Percentiles rank a stretch among this genome's conserved stretches.
phyloP scores from a whole-genome alignment of 2,329 filamentous ascomycete genomes.

The Fusarium paranaense region DNA sequence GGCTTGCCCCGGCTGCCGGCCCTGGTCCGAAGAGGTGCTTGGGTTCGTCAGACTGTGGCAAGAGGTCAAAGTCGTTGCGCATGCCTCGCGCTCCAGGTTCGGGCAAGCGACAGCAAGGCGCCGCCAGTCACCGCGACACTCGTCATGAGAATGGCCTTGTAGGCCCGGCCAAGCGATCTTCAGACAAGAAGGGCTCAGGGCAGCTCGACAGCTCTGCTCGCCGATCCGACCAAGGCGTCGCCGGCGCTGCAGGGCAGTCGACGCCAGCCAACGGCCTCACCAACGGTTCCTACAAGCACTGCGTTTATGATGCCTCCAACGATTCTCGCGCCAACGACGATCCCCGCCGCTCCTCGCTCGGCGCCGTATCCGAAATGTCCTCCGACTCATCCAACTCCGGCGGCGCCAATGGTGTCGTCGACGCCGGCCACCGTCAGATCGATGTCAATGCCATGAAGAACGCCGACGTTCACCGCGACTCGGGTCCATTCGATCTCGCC shows the following conservation, averaged over 20 bases:
- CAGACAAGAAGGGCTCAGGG: slow-evolving; percentile 59
- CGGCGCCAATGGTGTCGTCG: slow-evolving; percentile 51
- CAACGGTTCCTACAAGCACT: slow-evolving; percentile 52
- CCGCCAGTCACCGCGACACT: slow-evolving; percentile 74
- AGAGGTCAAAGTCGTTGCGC: slow-evolving; percentile 53
- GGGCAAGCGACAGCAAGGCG: slow-evolving; percentile 72
- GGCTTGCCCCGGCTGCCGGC: slow-evolving; percentile 51
- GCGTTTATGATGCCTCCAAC: slow-evolving; percentile 48
- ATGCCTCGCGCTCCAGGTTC: slow-evolving; percentile 72
- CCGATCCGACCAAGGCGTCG: slow-evolving; percentile 47
- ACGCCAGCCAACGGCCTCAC: slow-evolving; percentile 44
- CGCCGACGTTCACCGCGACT: slow-evolving; percentile 74
- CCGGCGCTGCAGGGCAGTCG: slow-evolving; percentile 48
- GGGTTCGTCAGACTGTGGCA: slow-evolving; percentile 53
- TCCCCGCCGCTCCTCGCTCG: slow-evolving; percentile 61
- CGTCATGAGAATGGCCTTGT: slow-evolving; percentile 91
- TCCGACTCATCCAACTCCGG: slow-evolving; percentile 64
- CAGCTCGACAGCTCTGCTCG: slow-evolving; percentile 56
- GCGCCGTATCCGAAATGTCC: slow-evolving; percentile 64
- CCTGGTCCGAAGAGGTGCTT: slow-evolving; percentile 50
- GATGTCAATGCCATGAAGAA: slow-evolving; percentile 78
- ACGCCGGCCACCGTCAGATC: slow-evolving; percentile 72
- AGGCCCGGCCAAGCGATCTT: slow-evolving; percentile 61
- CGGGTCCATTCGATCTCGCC: slow-evolving; percentile 80
- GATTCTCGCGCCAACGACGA: slow-evolving; percentile 58